phyloP scores from a whole-genome alignment of 1,139 yeast genomes.

The Kurtzmaniella quercitrusa region DNA sequence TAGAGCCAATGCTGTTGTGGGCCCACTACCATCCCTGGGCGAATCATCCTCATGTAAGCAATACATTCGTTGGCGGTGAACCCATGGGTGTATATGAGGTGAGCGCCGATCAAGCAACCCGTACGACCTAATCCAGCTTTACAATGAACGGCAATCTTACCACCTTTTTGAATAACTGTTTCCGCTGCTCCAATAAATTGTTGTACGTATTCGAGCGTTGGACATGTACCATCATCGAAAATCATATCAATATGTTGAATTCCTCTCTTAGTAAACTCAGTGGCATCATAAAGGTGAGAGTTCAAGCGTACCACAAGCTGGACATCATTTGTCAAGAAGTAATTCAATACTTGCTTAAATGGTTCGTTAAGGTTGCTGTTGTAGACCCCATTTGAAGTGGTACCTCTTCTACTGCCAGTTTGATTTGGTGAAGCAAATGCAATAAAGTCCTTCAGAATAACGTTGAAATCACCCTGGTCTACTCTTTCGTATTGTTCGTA shows the following conservation, averaged over 20 bases:
- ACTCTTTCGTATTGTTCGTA: conserved; percentile 93
- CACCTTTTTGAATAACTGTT: conserved; percentile 76
- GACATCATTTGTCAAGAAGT: conserved; percentile 68
- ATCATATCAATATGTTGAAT: conserved; percentile 92
- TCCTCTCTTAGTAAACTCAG: conserved; percentile 76
- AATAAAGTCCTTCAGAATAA: conserved; percentile 85
- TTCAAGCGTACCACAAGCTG: conserved; percentile 88
- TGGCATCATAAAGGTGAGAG: conserved; percentile 82
- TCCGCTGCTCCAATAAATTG: conserved; percentile 94
- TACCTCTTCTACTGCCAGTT: conserved; percentile 31
- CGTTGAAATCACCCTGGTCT: conserved; percentile 95
- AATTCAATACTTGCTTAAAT: conserved; percentile 74
- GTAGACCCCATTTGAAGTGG: conserved; percentile 22
- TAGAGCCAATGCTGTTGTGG: conserved; percentile 99
- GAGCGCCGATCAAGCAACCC: conserved; percentile 96
- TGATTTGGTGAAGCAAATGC: conserved; percentile 98
- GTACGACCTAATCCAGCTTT: conserved; percentile 98
- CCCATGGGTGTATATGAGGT: conserved; percentile 90
- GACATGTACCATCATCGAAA: conserved; percentile 97
- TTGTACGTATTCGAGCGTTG: conserved; percentile 87
- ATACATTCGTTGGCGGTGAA: conserved; percentile 96
- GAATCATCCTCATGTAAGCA: conserved; percentile 90
- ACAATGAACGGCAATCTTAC: conserved; percentile 96
- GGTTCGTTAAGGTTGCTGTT: conserved; percentile 51
- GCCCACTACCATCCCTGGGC: conserved; percentile 99